Conservation (phyloP, 2,329 filamentous ascomycete genomes). For the Exophiala lecanii-corni region DNA sequence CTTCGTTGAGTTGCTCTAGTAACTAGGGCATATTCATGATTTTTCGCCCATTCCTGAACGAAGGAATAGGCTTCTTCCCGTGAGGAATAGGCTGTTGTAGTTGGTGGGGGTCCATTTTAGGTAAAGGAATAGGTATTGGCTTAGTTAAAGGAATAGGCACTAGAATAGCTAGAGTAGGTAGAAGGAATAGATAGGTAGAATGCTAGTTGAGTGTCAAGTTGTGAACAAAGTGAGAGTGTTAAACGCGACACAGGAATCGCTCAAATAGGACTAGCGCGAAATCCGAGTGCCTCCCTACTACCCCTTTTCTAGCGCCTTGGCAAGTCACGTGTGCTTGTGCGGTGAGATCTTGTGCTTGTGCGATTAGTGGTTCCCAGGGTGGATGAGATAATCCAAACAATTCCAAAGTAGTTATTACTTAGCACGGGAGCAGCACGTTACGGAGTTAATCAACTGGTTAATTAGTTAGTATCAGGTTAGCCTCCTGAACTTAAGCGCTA, state of each 20-base stretch:
- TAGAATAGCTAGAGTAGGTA: background rate
- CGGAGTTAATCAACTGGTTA: too few relatives aligned
- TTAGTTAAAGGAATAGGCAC: background rate
- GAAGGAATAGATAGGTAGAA: background rate
- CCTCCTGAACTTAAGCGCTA: too few relatives aligned
- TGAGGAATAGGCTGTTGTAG: background rate
- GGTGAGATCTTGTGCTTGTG: too few relatives aligned
- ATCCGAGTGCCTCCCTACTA: too few relatives aligned
- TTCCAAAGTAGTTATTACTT: too few relatives aligned
- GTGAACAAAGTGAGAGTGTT: too few relatives aligned
- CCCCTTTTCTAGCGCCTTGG: background rate
- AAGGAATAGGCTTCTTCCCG: background rate
- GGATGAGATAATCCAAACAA: too few relatives aligned
- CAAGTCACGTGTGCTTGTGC: background rate
- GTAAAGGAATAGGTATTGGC: background rate
- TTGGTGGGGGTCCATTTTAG: background rate
- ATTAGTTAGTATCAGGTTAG: too few relatives aligned
- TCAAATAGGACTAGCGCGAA: too few relatives aligned
- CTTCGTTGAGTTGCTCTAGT: background rate
- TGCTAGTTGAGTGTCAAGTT: background rate
- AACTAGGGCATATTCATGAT: background rate
- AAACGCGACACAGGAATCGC: too few relatives aligned
- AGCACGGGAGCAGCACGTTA: too few relatives aligned
- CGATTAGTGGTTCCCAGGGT: too few relatives aligned
- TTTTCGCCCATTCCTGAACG: background rate